Percentiles rank a stretch among this genome's conserved stretches.
These are phyloP conservation scores for Petasospora rhodanensis DNA, from an alignment of 1,139 yeast genomes.

Conservation along the genomic window DNA sequence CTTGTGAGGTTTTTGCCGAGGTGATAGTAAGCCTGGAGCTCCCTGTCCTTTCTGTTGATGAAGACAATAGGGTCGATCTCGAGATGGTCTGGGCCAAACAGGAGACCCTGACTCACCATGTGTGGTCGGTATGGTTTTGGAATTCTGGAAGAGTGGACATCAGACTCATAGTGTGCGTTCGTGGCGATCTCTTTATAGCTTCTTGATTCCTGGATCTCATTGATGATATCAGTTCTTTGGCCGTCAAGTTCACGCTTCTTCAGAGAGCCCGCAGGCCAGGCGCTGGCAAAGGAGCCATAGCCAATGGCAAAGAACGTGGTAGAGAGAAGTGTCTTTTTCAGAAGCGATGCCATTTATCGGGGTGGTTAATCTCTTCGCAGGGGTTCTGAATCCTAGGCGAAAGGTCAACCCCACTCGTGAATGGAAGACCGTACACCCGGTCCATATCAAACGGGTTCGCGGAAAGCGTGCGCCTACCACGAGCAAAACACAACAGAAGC, in stretches of 20 bases:
- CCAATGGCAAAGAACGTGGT: conserved; percentile 45
- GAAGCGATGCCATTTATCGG: conserved; percentile 14
- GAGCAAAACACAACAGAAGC: no score
- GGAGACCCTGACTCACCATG: conserved; percentile 62
- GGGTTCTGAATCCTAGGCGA: no score
- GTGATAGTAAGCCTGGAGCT: conserved; percentile 60
- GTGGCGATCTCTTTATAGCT: conserved; percentile 32
- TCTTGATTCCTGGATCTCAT: conserved; percentile 32
- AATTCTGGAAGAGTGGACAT: conserved; percentile 40
- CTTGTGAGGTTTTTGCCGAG: conserved; percentile 62
- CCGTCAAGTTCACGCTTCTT: conserved; percentile 26
- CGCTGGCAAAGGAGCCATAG: conserved; percentile 38
- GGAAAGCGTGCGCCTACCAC: no score
- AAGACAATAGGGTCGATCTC: conserved; percentile 67
- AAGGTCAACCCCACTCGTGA: no score
- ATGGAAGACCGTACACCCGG: no score
- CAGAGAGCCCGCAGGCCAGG: conserved; percentile 35
- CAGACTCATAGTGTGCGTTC: conserved; percentile 28
- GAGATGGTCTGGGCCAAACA: conserved; percentile 57
- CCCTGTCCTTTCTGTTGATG: conserved; percentile 40
- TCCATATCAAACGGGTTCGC: no score
- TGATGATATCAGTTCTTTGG: conserved; percentile 33
- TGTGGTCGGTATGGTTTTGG: conserved; percentile 60
- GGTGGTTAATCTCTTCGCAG: no score
- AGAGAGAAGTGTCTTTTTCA: conserved; percentile 31